These are phyloP conservation scores for Quercus tomentella DNA, from an alignment of 331 rosid species.

Conservation along the genomic window DNA sequence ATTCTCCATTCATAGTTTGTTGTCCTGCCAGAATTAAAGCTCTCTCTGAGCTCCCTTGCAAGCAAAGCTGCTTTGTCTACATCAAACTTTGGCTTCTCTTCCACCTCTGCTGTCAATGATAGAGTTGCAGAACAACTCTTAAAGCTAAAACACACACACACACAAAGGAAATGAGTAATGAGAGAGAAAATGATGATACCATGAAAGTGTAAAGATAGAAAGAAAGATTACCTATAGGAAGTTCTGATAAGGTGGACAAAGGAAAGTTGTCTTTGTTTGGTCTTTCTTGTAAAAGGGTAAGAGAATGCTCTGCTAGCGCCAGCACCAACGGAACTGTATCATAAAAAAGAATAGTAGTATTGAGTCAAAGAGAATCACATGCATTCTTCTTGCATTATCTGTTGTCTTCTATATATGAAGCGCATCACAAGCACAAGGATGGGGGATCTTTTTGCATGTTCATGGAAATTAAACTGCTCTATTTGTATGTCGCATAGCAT, in stretches of 20 bases:
- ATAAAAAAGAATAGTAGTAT: conserved; percentile 7
- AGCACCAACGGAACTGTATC: conserved; percentile 24
- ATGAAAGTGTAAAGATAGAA: not conserved
- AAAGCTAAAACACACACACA: conserved; percentile 10
- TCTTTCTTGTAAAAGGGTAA: conserved; percentile 16
- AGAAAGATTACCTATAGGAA: conserved; percentile 33
- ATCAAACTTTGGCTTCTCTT: conserved; percentile 36
- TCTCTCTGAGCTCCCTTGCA: conserved; percentile 46
- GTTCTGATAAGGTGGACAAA: conserved; percentile 24
- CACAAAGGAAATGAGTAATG: not conserved
- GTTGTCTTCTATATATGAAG: not conserved
- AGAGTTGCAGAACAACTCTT: conserved; percentile 47
- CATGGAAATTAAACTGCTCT: not conserved
- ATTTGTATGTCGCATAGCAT: not conserved
- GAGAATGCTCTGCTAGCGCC: conserved; percentile 26
- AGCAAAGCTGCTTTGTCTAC: conserved; percentile 41
- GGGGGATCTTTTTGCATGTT: not conserved
- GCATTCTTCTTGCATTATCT: not conserved
- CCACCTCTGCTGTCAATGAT: conserved; percentile 28
- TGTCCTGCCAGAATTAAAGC: conserved; percentile 57
- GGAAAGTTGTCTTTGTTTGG: conserved; percentile 28
- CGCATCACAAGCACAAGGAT: too few relatives aligned
- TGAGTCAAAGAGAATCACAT: not conserved
- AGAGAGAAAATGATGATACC: not conserved
- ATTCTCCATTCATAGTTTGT: conserved; percentile 75